Percentiles rank a stretch among this genome's conserved stretches.
These are phyloP conservation scores for Rosa persica DNA, from an alignment of 306 rosid genomes.

Conservation along the genomic window DNA sequence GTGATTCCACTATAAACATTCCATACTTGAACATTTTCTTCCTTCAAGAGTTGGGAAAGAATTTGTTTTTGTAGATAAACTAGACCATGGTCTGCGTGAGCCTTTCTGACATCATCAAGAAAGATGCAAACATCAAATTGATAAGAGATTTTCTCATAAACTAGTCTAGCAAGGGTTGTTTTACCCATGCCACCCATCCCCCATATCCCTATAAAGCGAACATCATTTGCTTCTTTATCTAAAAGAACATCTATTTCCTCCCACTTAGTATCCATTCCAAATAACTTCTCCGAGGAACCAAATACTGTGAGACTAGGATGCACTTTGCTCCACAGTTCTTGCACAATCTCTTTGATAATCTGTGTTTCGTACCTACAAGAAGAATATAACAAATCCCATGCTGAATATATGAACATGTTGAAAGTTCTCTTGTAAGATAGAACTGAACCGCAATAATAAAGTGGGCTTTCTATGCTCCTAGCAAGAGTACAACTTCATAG, in stretches of 20 bases:
- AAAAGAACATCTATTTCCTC: background rate
- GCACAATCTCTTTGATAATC: no score
- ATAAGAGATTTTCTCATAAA: background rate
- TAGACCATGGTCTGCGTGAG: background rate
- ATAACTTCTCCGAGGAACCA: background rate
- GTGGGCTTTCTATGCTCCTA: no score
- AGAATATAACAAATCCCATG: no score
- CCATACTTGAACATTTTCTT: background rate
- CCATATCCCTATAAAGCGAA: background rate
- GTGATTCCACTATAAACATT: background rate
- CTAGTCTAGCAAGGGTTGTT: background rate
- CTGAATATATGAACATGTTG: no score
- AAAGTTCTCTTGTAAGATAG: no score
- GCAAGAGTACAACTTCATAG: no score
- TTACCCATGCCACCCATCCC: background rate
- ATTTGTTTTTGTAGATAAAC: background rate
- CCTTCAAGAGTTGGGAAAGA: background rate
- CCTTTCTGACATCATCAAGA: background rate
- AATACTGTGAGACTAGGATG: no score
- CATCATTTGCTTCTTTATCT: background rate
- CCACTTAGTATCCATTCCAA: background rate
- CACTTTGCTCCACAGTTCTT: no score
- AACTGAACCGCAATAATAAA: no score
- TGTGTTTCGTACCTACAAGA: no score
- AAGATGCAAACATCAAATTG: background rate